phyloP scores from a whole-genome alignment of 768 basidiomycete species.

The Hydnomerulius pinastri region DNA sequence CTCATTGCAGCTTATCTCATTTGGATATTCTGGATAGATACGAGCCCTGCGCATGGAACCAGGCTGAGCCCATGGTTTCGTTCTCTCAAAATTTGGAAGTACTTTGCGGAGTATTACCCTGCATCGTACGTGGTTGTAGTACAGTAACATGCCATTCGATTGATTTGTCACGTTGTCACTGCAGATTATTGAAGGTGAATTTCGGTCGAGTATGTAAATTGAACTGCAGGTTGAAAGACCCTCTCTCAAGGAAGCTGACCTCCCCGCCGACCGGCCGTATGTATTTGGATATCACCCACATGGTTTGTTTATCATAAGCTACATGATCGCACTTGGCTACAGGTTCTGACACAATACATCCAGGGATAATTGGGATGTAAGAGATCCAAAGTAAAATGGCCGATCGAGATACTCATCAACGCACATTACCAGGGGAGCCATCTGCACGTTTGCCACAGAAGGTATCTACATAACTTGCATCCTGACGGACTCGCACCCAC shows the following conservation, averaged over 20 bases:
- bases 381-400: slow-evolving; percentile 23
- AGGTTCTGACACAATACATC: slow-evolving; percentile 6
- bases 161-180: neutral
- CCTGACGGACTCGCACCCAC: slow-evolving; percentile 1
- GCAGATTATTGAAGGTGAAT: slow-evolving; percentile 38
- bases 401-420: neutral
- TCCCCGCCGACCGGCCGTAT: slow-evolving; percentile 91
- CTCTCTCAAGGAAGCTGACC: slow-evolving; percentile 66
- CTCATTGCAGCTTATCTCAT: slow-evolving; percentile 72
- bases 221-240: neutral
- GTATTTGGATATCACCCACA: slow-evolving; percentile 99
- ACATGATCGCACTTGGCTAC: neutral
- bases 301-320: slow-evolving; percentile 53
- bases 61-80: slow-evolving; percentile 77
- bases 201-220: neutral
- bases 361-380: slow-evolving; percentile 97
- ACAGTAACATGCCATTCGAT: neutral
- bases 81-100: slow-evolving; percentile 71
- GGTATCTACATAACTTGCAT: slow-evolving; percentile 42
- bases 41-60: slow-evolving; percentile 72
- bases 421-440: slow-evolving; percentile 67
- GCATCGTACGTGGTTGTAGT: slow-evolving; percentile 77
- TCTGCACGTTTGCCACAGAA: slow-evolving; percentile 96
- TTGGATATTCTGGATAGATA: slow-evolving; percentile 79
- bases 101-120: slow-evolving; percentile 92